Base-by-base conservation (phyloP, 192 early-diverging fungal genomes). In the Dissophora globulifera region DNA sequence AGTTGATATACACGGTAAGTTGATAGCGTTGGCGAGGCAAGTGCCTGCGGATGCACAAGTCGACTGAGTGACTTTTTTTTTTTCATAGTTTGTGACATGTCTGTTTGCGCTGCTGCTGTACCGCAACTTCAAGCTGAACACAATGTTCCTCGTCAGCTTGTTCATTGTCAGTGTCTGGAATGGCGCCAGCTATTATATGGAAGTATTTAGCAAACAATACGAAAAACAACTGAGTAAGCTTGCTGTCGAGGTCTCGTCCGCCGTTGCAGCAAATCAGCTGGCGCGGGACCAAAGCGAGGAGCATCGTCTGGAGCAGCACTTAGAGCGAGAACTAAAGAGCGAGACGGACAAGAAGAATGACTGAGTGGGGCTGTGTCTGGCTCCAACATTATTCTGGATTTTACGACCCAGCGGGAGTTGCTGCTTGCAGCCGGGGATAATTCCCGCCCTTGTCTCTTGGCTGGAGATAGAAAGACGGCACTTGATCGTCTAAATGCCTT, bases 141-240 rank as follows among this genome's bases (percentile, higher is more conserved):
- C 88, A 10, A 56, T 50, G 0, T 85, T 87, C 30, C 59, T 91
- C 16, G 74, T 87, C 7, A 32, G 65, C 11, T 74, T 85, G 66
- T 81, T 89, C 56, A 74, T 69, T 27, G 79, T 83, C 30, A 85
- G 86, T 54, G 86, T 87, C 10, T 90, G 82, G 80, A 91, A 91
- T 47, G 90, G 90, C 3, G 88, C 88, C 4, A 79, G 80, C 41
- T 91, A 89, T 43, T 91, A 91, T 76, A 87, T 91, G 72, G 90
- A 91, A 35, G 87, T 91, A 0, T 91, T 91, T 62, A 83, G 81
- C 40, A 79, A 81, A 45, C 75, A 84, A 35, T 91, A 91, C 43
- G 72, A 76, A 48, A 54, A 54, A 33, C 72, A 76, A 17, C 45
- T 76, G 43, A 59, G 22, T 22, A 76, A 62, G 46, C 40, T 76